Base-by-base conservation (phyloP, 192 early-diverging fungal genomes). In the Haplosporangium gracile region DNA sequence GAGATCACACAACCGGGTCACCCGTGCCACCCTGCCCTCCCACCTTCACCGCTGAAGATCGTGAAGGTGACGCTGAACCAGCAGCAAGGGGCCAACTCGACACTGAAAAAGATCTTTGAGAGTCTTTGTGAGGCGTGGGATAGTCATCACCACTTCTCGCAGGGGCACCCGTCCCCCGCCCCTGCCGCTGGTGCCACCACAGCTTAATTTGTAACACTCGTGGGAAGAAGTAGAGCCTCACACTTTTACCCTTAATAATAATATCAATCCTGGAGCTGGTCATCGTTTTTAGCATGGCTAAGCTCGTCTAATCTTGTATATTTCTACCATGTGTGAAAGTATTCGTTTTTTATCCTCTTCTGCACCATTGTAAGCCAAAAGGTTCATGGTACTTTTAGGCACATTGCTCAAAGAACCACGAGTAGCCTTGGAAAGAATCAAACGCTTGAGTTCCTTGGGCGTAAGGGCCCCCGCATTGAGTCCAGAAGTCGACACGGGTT, bases 61-160 rank as follows among this genome's bases (percentile, higher is more conserved):
- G 84, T 86, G 20, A 86, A 81, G 34, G 79, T 86, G 63, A 86
- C 84, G 2, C 29, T 86, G 47, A 70, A 86, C 36, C 84, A 86
- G 16, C 84, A 86, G n/a, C 84, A 81, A 47, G 84, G 84, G 0
- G 84, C 84, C 63, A 86, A 86, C 42, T 86, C 84, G 26, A 86
- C 84, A 0, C 43, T 86, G 40, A 75, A 53, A 32, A 80, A 78
- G 84, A 80, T 86, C 40, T 80, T 74, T 34, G 84, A 81, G 34
- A 38, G 68, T 0, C 45, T 86, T n/a, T 72, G 74, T n/a, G 75
- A 72, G 0, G 72, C 76, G 0, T 86, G 84, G 84, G 84, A 86
- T 47, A 32, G 11, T 65, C 60, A 65, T 13, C 29, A 65, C 13
- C 60, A 65, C 29, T 65, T 65, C 32, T 65, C 60, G 11, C 60